phyloP scores from a whole-genome alignment of 495 filamentous ascomycete genomes.

The Neurospora intermedia region DNA sequence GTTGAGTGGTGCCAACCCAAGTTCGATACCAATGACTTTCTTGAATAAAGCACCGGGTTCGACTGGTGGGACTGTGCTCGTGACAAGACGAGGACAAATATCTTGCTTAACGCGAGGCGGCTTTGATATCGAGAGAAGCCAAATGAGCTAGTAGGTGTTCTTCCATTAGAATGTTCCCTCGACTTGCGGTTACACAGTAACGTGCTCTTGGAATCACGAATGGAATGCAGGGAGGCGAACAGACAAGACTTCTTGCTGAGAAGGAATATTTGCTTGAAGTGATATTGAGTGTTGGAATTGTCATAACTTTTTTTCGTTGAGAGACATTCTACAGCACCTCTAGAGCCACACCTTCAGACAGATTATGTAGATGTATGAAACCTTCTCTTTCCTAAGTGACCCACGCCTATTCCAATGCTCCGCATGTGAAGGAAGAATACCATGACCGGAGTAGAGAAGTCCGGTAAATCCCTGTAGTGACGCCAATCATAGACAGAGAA shows the following conservation, averaged over 20 bases:
- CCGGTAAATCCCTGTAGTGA: background rate
- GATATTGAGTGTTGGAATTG: background rate
- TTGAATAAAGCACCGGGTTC: background rate
- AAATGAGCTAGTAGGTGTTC: background rate
- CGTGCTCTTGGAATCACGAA: background rate
- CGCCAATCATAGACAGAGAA: conserved; percentile 1
- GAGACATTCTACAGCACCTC: conserved; percentile 4
- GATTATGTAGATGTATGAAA: conserved; percentile 8
- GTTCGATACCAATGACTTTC: background rate
- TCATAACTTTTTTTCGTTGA: background rate
- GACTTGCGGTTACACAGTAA: background rate
- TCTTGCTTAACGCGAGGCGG: background rate
- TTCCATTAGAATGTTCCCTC: background rate
- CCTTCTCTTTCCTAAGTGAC: conserved; percentile 2
- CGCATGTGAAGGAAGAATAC: conserved; percentile 4
- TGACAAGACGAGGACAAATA: background rate
- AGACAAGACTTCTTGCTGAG: background rate
- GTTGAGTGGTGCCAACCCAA: background rate
- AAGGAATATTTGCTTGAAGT: background rate
- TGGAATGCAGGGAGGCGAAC: background rate
- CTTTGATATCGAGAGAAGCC: background rate
- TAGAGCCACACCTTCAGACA: background rate
- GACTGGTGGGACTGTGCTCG: background rate
- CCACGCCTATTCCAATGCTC: conserved; percentile 8
- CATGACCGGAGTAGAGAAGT: conserved; percentile 2